A percentile compares a stretch with the other conserved stretches of the same genome.
These are phyloP conservation scores for Dictyophora rubrovolvata DNA, from an alignment of 768 basidiomycete species.

Conservation along the genomic window DNA sequence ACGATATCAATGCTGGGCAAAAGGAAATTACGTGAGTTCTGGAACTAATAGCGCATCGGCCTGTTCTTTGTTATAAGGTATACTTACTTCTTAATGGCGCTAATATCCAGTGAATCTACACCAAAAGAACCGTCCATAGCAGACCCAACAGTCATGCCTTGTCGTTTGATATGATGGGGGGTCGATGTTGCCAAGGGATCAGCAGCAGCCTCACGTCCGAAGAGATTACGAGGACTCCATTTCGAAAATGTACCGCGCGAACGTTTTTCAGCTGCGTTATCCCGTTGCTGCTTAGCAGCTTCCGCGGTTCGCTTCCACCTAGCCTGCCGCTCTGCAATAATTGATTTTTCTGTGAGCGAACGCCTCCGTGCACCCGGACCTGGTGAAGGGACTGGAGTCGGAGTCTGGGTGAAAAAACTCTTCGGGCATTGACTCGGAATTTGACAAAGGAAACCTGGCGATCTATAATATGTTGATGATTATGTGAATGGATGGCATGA, in stretches of 20 bases:
- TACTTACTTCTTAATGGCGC: slow-evolving; percentile 33
- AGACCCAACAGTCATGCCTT: slow-evolving; percentile 29
- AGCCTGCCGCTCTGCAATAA: slow-evolving; percentile 40
- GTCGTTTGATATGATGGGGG: not conserved
- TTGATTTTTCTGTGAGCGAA: slow-evolving; percentile 35
- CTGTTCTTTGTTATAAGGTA: not conserved
- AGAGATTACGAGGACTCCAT: slow-evolving; percentile 33
- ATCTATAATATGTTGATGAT: slow-evolving; percentile 17
- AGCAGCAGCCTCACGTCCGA: slow-evolving; percentile 50
- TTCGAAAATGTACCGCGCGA: slow-evolving; percentile 22
- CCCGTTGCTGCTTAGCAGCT: not conserved
- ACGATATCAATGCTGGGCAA: slow-evolving; percentile 35
- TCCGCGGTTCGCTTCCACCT: slow-evolving; percentile 31
- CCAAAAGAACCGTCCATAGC: slow-evolving; percentile 54
- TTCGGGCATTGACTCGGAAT: slow-evolving; percentile 34
- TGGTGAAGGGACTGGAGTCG: slow-evolving; percentile 29
- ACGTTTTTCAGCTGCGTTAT: slow-evolving; percentile 25
- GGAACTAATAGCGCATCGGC: too few species aligned
- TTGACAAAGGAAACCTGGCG: slow-evolving; percentile 48
- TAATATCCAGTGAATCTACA: slow-evolving; percentile 58
- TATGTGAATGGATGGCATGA: not conserved
- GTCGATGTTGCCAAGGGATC: not conserved
- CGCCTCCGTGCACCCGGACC: slow-evolving; percentile 30
- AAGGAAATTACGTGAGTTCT: too few species aligned
- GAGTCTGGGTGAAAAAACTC: slow-evolving; percentile 31